Conservation (phyloP, 495 filamentous ascomycete species). For the Glonium stellatum region DNA sequence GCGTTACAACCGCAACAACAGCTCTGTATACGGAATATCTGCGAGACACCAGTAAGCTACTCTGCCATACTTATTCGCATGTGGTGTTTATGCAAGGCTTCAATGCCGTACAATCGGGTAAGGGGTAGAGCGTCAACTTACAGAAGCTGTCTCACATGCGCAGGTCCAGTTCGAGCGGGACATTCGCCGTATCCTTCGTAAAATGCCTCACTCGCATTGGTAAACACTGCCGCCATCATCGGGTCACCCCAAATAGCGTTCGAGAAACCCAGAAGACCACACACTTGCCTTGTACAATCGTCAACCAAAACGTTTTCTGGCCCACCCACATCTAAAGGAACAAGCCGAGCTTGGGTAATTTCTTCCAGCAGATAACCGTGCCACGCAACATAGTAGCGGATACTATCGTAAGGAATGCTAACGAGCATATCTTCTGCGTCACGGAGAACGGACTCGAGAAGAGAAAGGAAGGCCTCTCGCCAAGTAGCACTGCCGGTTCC, state of each 20-base stretch:
- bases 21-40: slow-evolving; percentile 37
- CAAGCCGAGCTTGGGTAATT: slow-evolving; percentile 49
- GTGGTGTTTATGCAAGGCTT: background rate
- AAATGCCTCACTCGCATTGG: slow-evolving; percentile 41
- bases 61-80: background rate
- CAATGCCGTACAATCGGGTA: background rate
- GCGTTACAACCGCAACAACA: slow-evolving; percentile 30
- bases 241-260: slow-evolving; percentile 56
- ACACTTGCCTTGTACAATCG: slow-evolving; percentile 38
- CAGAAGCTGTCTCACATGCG: slow-evolving; percentile 32
- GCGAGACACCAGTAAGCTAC: slow-evolving; percentile 50
- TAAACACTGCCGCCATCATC: slow-evolving; percentile 46
- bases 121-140: slow-evolving; percentile 55
- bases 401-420: slow-evolving; percentile 56
- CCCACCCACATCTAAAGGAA: slow-evolving; percentile 51
- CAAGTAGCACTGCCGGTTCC: slow-evolving; percentile 49
- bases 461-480: slow-evolving; percentile 51
- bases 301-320: slow-evolving; percentile 54
- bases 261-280: slow-evolving; percentile 42
- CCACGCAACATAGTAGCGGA: slow-evolving; percentile 47
- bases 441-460: slow-evolving; percentile 57
- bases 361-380: slow-evolving; percentile 48
- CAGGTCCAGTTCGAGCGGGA: slow-evolving; percentile 23
- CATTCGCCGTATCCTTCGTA: slow-evolving; percentile 39
- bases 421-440: slow-evolving; percentile 68